Conservation (phyloP, 192 early-diverging fungal species). For the Glomus cerebriforme region DNA sequence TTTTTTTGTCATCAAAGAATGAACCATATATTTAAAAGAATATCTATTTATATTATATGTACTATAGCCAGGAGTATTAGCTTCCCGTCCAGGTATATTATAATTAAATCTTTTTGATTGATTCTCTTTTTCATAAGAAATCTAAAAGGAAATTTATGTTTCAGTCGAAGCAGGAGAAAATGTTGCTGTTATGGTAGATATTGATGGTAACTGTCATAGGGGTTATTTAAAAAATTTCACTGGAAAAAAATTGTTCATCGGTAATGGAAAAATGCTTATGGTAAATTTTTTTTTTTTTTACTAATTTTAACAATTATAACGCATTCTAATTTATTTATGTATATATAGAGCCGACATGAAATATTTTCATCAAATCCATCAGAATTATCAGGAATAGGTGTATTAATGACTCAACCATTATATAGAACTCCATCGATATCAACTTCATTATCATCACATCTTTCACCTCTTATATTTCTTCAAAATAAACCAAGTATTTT, state of each 20-base stretch:
- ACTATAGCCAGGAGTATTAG: too few relatives aligned
- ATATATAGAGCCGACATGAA: not conserved
- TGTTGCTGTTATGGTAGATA: conserved; percentile 32
- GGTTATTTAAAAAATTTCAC: conserved; percentile 18
- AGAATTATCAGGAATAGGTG: conserved; percentile 28
- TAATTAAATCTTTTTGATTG: too few relatives aligned
- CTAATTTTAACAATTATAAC: too few relatives aligned
- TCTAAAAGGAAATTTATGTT: not conserved
- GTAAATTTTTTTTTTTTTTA: too few relatives aligned
- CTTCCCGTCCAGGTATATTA: too few relatives aligned
- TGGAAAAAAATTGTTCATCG: not conserved
- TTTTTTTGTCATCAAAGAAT: too few relatives aligned
- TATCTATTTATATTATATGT: too few relatives aligned
- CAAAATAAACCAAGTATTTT: conserved; percentile 32
- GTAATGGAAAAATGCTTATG: too few relatives aligned
- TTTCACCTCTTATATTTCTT: conserved; percentile 7
- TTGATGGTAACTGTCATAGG: conserved; percentile 23
- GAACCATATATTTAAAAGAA: too few relatives aligned
- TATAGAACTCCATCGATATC: conserved; percentile 23
- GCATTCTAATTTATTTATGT: too few relatives aligned
- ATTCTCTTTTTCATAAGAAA: too few relatives aligned
- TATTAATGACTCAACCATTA: conserved; percentile 29
- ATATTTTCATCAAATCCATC: conserved; percentile 25
- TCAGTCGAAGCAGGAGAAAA: not conserved
- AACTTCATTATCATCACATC: not conserved